These are phyloP conservation scores for Leptographium wingfieldii DNA, from an alignment of 2,329 filamentous ascomycete genomes.

Conservation along the genomic window DNA sequence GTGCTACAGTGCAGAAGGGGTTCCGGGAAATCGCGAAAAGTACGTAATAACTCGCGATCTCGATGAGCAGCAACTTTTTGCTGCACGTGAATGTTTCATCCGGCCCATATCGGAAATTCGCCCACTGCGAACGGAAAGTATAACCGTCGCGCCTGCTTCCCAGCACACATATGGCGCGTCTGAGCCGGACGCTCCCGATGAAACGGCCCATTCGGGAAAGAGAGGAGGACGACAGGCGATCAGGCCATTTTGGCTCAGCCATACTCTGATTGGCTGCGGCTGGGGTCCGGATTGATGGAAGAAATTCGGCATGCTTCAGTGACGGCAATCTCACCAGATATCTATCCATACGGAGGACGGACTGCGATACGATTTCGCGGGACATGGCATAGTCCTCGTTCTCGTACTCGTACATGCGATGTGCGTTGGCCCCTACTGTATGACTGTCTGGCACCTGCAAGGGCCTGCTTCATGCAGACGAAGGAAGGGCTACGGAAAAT, in stretches of 20 bases:
- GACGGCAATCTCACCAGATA: not conserved
- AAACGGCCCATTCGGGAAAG: not conserved
- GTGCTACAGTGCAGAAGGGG: not conserved
- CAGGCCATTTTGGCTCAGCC: not conserved
- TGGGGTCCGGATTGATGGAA: not conserved
- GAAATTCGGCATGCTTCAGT: not conserved
- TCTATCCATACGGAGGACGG: too few relatives aligned
- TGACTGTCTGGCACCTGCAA: too few relatives aligned
- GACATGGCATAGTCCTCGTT: too few relatives aligned
- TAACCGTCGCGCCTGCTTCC: not conserved
- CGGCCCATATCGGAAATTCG: not conserved
- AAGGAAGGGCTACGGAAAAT: not conserved
- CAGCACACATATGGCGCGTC: not conserved
- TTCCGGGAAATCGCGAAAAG: not conserved
- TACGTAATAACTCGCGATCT: not conserved
- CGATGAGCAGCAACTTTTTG: not conserved
- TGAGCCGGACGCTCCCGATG: not conserved
- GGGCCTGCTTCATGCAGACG: too few relatives aligned
- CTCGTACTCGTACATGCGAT: too few relatives aligned
- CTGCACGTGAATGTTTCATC: not conserved
- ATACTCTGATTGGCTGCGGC: not conserved
- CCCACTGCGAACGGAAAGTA: not conserved
- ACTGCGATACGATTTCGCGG: too few relatives aligned
- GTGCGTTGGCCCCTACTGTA: too few relatives aligned
- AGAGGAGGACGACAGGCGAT: not conserved